Conservation (phyloP, 495 filamentous ascomycete species). For the Trichoderma gamsii region DNA sequence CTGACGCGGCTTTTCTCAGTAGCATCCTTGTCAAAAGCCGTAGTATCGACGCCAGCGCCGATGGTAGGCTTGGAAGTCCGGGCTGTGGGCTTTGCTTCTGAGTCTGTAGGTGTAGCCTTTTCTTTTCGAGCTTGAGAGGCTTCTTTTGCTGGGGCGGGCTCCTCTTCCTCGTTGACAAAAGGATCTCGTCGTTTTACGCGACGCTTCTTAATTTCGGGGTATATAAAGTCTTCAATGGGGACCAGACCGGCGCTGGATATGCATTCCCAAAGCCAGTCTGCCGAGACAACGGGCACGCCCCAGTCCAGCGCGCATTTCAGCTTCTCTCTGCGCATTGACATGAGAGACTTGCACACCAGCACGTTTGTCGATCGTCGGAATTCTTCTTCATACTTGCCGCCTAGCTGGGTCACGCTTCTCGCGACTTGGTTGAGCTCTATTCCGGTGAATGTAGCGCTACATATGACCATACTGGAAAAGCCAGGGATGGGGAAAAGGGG, state of each 20-base stretch:
- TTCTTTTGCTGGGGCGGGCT: background rate
- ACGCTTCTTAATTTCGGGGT: slow-evolving; percentile 31
- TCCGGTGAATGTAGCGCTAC: slow-evolving; percentile 75
- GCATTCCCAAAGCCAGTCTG: slow-evolving; percentile 79
- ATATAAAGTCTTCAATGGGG: slow-evolving; percentile 34
- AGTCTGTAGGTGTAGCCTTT: background rate
- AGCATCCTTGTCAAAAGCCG: slow-evolving; percentile 25
- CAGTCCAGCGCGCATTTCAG: slow-evolving; percentile 64
- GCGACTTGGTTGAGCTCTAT: slow-evolving; percentile 79
- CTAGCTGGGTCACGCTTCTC: slow-evolving; percentile 67
- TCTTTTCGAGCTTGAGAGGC: background rate
- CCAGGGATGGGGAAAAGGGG: slow-evolving; percentile 59
- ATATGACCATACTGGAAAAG: slow-evolving; percentile 62
- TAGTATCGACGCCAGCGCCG: slow-evolving; percentile 26
- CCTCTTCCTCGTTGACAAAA: slow-evolving; percentile 7
- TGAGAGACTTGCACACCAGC: slow-evolving; percentile 57
- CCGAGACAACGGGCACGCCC: slow-evolving; percentile 68
- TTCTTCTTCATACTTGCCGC: slow-evolving; percentile 70
- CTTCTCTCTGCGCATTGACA: slow-evolving; percentile 62
- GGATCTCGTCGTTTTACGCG: slow-evolving; percentile 12
- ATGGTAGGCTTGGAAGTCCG: slow-evolving; percentile 16
- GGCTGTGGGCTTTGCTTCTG: slow-evolving; percentile 14
- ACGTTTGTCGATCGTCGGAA: slow-evolving; percentile 61
- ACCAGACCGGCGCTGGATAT: slow-evolving; percentile 43
- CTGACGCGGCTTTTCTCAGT: background rate